Conservation (phyloP, 176 grass and related monocot species). For the Cenchrus purpureus region DNA sequence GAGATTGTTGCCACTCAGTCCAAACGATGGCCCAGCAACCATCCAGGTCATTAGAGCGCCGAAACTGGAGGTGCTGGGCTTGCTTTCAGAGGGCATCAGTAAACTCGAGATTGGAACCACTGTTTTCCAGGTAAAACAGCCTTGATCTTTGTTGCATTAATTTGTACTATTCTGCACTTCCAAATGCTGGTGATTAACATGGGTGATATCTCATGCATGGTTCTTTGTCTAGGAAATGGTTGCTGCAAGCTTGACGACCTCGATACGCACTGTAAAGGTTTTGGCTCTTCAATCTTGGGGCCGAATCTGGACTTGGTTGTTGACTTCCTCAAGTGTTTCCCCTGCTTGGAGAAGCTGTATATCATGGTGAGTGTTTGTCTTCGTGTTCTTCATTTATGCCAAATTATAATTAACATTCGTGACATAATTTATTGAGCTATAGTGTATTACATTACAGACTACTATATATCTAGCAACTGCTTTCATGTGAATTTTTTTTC, state of each 20-base stretch:
- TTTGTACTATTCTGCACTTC: not conserved
- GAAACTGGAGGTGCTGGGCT: not conserved
- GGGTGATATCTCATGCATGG: not conserved
- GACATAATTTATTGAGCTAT: no score
- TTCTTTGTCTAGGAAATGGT: not conserved
- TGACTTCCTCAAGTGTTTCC: no score
- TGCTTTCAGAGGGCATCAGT: not conserved
- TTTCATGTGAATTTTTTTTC: not conserved
- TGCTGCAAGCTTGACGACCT: not conserved
- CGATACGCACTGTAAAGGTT: not conserved
- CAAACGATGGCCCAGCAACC: fast-evolving
- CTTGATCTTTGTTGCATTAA: not conserved
- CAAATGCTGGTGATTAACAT: no score
- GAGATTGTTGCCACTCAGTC: not conserved
- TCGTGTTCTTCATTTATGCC: no score
- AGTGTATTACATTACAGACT: not conserved
- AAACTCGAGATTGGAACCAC: not conserved
- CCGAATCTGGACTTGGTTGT: no score
- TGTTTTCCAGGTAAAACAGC: not conserved
- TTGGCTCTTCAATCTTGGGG: not conserved
- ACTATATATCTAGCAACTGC: not conserved
- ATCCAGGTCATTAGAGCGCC: not conserved
- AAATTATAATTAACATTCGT: no score
- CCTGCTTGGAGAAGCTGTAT: no score
- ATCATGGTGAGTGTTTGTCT: no score